These are phyloP conservation scores for Penicillium carneum DNA, from an alignment of 2,329 filamentous ascomycete species.

Conservation along the genomic window DNA sequence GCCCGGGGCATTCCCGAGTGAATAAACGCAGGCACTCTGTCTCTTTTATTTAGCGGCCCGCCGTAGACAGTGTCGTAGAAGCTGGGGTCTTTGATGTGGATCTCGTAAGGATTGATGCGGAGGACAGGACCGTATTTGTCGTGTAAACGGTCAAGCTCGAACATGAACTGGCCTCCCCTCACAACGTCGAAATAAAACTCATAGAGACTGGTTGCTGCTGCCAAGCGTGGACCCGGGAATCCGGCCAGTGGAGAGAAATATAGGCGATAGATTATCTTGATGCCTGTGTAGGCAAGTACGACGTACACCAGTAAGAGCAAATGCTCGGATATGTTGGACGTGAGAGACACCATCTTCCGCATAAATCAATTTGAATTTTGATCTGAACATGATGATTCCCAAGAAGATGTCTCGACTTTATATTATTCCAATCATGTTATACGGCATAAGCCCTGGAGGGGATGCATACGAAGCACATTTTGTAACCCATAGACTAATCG, in stretches of 20 bases:
- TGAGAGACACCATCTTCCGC: neutral
- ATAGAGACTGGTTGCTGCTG: conserved; percentile 2
- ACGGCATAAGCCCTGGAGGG: neutral
- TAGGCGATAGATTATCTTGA: neutral
- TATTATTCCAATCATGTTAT: neutral
- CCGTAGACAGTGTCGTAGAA: neutral
- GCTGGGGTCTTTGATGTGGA: neutral
- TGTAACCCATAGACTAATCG: neutral
- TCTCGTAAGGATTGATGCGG: neutral
- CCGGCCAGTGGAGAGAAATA: conserved; percentile 1
- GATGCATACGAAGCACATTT: neutral
- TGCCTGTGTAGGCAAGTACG: neutral
- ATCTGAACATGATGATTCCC: too few species aligned
- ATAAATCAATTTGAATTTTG: neutral
- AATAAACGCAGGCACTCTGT: neutral
- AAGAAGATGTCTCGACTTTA: neutral
- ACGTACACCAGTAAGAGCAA: neutral
- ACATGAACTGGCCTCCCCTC: neutral
- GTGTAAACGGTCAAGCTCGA: neutral
- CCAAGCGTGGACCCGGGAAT: neutral
- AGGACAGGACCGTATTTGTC: neutral
- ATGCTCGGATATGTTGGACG: neutral
- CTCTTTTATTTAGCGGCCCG: neutral
- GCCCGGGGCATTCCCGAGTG: neutral
- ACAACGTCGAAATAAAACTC: neutral